A percentile compares a stretch with the other conserved stretches of the same genome.
Conservation (phyloP, 2,329 filamentous ascomycete genomes). For the Xylaria sp. region DNA sequence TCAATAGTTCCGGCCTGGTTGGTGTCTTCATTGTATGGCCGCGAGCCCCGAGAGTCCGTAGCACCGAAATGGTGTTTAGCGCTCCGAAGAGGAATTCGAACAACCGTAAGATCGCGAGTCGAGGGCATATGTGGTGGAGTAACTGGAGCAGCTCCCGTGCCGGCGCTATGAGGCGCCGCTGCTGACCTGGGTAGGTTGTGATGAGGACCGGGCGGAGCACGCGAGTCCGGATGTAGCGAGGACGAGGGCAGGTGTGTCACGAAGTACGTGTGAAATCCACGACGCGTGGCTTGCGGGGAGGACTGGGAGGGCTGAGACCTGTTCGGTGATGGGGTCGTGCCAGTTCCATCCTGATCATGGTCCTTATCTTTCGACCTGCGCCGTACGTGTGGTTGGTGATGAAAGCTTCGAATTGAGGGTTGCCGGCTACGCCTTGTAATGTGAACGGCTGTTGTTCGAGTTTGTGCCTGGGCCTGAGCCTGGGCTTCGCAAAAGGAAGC, state of each 20-base stretch:
- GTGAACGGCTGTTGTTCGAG: conserved; percentile 20
- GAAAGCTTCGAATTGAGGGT: conserved; percentile 30
- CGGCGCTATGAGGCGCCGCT: conserved; percentile 78
- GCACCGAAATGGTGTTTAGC: conserved; percentile 97
- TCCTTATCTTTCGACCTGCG: conserved; percentile 15
- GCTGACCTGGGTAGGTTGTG: conserved; percentile 89
- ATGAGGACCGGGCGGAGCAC: conserved; percentile 69
- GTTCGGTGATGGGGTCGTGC: neutral
- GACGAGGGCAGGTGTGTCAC: conserved; percentile 95
- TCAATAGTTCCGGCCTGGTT: conserved; percentile 95
- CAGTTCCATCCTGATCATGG: conserved; percentile 5
- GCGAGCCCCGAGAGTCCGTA: conserved; percentile 79
- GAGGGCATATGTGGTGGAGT: conserved; percentile 69
- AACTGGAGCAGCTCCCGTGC: conserved; percentile 64
- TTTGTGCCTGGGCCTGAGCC: conserved; percentile 32
- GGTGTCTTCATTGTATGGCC: conserved; percentile 91
- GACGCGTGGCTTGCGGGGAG: conserved; percentile 48
- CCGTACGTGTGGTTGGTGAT: conserved; percentile 20
- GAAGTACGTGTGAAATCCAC: conserved; percentile 92
- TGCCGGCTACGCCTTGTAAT: conserved; percentile 5
- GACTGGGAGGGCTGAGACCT: neutral
- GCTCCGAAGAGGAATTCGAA: conserved; percentile 90
- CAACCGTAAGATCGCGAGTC: conserved; percentile 85
- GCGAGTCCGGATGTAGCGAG: conserved; percentile 88
- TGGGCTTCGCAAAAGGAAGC: conserved; percentile 47